phyloP scores from a whole-genome alignment of 345 rosid species.

The Pugionium cornutum region DNA sequence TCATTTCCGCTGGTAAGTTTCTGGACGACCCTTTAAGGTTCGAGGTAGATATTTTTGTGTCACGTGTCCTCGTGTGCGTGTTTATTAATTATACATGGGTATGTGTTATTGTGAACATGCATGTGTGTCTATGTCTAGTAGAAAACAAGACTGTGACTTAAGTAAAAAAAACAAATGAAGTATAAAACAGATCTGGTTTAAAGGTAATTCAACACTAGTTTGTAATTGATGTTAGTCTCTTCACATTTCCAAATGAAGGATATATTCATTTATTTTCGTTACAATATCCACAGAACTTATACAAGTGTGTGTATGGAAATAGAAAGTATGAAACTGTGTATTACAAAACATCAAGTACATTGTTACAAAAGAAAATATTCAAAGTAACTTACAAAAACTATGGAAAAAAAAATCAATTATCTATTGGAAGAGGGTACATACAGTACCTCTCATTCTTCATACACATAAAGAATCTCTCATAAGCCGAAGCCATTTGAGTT shows the following conservation, averaged over 20 bases:
- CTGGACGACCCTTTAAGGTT: constrained; percentile 14
- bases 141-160: not conserved
- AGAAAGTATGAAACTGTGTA: constrained; percentile 5
- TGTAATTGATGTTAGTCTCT: no score
- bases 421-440: constrained; percentile 60
- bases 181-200: no score
- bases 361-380: constrained; percentile 8
- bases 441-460: constrained; percentile 62
- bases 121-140: constrained; percentile 35
- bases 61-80: constrained; percentile 7
- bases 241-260: no score
- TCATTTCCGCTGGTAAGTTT: constrained; percentile 5
- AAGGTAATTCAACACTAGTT: no score
- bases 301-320: not conserved
- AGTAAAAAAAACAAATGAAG: no score
- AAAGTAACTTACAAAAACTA: constrained; percentile 16
- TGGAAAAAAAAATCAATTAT: constrained; percentile 33
- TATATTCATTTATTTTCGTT: no score
- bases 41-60: not conserved
- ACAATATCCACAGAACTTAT: no score
- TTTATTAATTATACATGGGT: not conserved
- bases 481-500: constrained; percentile 66
- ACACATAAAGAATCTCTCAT: constrained; percentile 77
- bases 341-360: constrained; percentile 3
- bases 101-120: constrained; percentile 14